A percentile compares a stretch with the other conserved stretches of the same genome.
phyloP scores from a whole-genome alignment of 306 rosid species.

The Boehmeria nivea region DNA sequence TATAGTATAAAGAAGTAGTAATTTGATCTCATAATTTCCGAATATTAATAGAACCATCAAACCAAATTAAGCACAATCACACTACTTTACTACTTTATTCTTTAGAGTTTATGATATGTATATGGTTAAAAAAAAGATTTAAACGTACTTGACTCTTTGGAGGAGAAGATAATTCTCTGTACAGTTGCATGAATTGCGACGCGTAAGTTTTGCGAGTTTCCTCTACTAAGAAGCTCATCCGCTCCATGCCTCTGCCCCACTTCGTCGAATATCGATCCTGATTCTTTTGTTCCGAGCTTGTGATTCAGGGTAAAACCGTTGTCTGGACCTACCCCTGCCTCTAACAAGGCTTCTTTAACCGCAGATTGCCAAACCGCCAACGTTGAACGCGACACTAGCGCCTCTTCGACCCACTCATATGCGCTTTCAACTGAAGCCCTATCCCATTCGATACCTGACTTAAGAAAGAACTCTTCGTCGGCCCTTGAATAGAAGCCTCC shows the following conservation, averaged over 20 bases:
- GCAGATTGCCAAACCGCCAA: slow-evolving; percentile 10
- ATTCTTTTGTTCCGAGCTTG: slow-evolving; percentile 2
- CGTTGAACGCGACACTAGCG: background rate
- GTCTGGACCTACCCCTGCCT: slow-evolving; percentile 18
- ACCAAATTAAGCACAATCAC: too few species aligned
- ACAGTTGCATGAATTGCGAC: background rate
- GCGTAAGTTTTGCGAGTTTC: background rate
- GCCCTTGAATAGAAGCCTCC: slow-evolving; percentile 10
- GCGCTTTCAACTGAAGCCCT: slow-evolving; percentile 14
- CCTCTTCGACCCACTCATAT: slow-evolving; percentile 23
- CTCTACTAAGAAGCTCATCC: background rate
- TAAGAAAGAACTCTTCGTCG: background rate
- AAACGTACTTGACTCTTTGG: background rate
- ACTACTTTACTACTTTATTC: too few species aligned
- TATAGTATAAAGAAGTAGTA: too few species aligned
- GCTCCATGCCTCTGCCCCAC: slow-evolving; percentile 6
- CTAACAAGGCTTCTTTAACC: slow-evolving; percentile 5
- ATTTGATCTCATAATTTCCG: too few species aligned
- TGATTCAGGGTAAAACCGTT: slow-evolving; percentile 17
- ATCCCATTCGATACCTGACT: slow-evolving; percentile 20
- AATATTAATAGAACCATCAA: too few species aligned
- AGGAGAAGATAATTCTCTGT: background rate
- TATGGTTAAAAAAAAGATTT: too few species aligned
- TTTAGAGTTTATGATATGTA: too few species aligned
- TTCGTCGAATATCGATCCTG: slow-evolving; percentile 15